A percentile compares a stretch with the other conserved stretches of the same genome.
phyloP scores from a whole-genome alignment of 768 basidiomycete genomes.

The Hypholoma fasciculare region DNA sequence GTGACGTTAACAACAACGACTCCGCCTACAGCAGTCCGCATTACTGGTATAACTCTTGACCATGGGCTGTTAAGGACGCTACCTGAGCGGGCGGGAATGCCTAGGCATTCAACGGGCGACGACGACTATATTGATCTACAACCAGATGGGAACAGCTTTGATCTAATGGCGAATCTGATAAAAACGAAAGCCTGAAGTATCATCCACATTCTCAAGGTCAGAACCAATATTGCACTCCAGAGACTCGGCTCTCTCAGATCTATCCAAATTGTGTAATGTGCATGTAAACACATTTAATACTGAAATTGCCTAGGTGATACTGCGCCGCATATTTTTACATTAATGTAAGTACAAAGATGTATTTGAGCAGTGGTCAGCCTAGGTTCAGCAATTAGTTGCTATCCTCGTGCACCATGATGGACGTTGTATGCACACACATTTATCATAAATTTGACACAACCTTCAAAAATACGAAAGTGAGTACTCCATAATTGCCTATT shows the following conservation, averaged over 20 bases:
- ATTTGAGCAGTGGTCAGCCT: too few relatives aligned
- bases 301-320: too few relatives aligned
- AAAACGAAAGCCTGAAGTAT: conserved; percentile 41
- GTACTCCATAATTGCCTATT: too few relatives aligned
- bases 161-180: conserved; percentile 89
- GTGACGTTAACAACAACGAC: conserved; percentile 79
- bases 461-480: too few relatives aligned
- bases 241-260: background rate
- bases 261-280: too few relatives aligned
- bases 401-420: too few relatives aligned
- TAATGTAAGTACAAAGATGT: background rate
- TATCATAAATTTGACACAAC: too few relatives aligned
- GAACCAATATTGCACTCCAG: too few relatives aligned
- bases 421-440: too few relatives aligned
- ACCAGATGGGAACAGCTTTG: conserved; percentile 97
- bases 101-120: conserved; percentile 16
- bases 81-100: conserved; percentile 47
- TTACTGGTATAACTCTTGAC: conserved; percentile 84
- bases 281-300: too few relatives aligned
- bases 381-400: too few relatives aligned
- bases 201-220: too few relatives aligned
- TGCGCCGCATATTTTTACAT: background rate
- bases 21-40: conserved; percentile 71
- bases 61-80: conserved; percentile 86
- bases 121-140: conserved; percentile 82